Evolutionary conservation across 345 rosid genomes (phyloP).

Genomic region (Geranium rotundifolium): DNA sequence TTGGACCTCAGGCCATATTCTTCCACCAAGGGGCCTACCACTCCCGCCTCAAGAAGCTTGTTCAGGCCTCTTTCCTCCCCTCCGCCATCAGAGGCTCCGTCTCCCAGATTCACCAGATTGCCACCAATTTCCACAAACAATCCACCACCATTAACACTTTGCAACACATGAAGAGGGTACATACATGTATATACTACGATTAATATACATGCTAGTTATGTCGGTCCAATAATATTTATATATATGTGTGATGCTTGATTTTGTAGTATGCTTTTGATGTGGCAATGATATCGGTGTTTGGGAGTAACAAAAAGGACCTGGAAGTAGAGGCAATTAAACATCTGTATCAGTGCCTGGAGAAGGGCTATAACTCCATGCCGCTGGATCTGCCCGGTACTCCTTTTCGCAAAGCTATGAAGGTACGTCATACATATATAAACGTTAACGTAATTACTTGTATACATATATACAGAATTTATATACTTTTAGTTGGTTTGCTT

Average conservation of each 20-base stretch:
- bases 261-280: constrained; percentile 86
- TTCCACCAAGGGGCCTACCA: constrained; percentile 87
- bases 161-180: constrained; percentile 88
- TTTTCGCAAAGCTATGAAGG: constrained; percentile 66
- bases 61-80: constrained; percentile 62
- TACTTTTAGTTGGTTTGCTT: too few relatives aligned
- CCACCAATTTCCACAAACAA: constrained; percentile 36
- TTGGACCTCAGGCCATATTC: constrained; percentile 75
- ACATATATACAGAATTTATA: too few relatives aligned
- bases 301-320: constrained; percentile 37
- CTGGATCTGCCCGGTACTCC: constrained; percentile 75
- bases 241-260: constrained; percentile 3
- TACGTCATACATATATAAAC: too few relatives aligned
- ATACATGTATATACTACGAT: constrained; percentile 3
- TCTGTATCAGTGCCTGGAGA: constrained; percentile 60
- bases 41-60: constrained; percentile 55
- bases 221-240: neutral
- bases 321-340: constrained; percentile 52
- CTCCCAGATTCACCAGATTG: constrained; percentile 58
- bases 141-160: constrained; percentile 50
- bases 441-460: too few relatives aligned
- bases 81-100: constrained; percentile 58
- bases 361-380: constrained; percentile 95
- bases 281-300: constrained; percentile 77
- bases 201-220: neutral